Conservation (phyloP, 179 eudicot genomes). For the Heliamphora pulchella region DNA sequence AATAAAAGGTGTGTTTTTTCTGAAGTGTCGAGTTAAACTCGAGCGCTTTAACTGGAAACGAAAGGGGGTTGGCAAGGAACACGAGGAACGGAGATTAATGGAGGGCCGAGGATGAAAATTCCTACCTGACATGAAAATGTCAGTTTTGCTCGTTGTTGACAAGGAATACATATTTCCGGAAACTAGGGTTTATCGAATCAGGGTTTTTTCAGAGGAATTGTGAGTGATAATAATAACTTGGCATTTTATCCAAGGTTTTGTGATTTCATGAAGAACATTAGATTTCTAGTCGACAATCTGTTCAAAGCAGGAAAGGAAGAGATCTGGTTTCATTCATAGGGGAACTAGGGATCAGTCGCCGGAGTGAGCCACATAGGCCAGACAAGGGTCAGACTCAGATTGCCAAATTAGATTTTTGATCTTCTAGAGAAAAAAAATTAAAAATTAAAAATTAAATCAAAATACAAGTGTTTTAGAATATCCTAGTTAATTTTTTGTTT, state of each 20-base stretch:
- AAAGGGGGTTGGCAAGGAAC: conserved; percentile 21
- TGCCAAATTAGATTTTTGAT: too few species aligned
- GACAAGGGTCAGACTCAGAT: too few species aligned
- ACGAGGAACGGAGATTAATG: conserved; percentile 22
- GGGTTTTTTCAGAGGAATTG: conserved; percentile 12
- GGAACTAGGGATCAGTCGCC: too few species aligned
- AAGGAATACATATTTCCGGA: conserved; percentile 2
- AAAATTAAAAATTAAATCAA: too few species aligned
- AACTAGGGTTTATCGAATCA: conserved; percentile 12
- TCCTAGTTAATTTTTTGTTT: too few species aligned
- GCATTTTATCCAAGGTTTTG: background rate
- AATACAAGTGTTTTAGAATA: too few species aligned
- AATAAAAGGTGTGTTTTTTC: conserved; percentile 19
- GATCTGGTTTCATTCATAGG: too few species aligned
- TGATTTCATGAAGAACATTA: background rate
- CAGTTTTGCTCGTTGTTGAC: background rate
- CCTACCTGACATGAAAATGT: conserved; percentile 6
- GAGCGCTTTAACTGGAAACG: conserved; percentile 15
- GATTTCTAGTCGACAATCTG: background rate
- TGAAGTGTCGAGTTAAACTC: conserved; percentile 7
- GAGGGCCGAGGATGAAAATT: conserved; percentile 12
- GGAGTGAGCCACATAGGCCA: too few species aligned
- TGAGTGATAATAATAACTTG: background rate
- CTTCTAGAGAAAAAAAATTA: too few species aligned
- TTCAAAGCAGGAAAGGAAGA: background rate